Evolutionary conservation across 108 stramenopile genomes (phyloP), one percentile per base, ranked within the genome.

Genomic region (Cyclotella baltica): DNA sequence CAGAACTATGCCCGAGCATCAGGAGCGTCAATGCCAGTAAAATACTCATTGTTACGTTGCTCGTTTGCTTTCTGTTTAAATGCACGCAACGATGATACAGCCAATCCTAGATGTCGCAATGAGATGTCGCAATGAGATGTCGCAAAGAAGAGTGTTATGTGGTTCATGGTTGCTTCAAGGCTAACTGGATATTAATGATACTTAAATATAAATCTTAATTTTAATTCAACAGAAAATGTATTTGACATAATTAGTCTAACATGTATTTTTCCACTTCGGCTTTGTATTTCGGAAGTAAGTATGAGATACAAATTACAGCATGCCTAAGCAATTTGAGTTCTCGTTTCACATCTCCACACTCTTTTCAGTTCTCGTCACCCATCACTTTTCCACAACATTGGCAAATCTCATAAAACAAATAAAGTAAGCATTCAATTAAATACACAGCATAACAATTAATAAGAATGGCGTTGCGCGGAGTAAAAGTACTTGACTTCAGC

Each of bases 401-500:
- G 40, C 40, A 43, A n/a, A n/a, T n/a, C n/a, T 13, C 10, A 43
- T 11, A 48, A 16, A 48, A 48, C 47, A 48, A n/a, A 2, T 1
- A 48, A 1, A 48, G 6, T 48, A 48, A 57, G 2, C 2, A 57
- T 27, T 6, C 1, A 8, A 15, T 34, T 19, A 25, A 34, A 34
- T 2, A 29, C 31, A 62, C 4, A 62, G 15, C 28, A 37, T 55
- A 59, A 52, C 28, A 68, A 52, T 31, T 30, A 50, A 68, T 6
- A 34, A 68, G 19, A 1, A 67, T 81, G 65, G 74, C 86, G 38
- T 65, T 87, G 22, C 48, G 65, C 36, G 78, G 86, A 36, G 62
- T 87, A 28, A 73, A 79, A 30, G 83, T 87, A 25, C 66, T 87
- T 19, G 86, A 87, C 38, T 58, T 87, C 51, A 72, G 78, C 15